These are phyloP conservation scores for Bipolaris oryzae DNA, from an alignment of 2,329 filamentous ascomycete species.

Conservation along the genomic window DNA sequence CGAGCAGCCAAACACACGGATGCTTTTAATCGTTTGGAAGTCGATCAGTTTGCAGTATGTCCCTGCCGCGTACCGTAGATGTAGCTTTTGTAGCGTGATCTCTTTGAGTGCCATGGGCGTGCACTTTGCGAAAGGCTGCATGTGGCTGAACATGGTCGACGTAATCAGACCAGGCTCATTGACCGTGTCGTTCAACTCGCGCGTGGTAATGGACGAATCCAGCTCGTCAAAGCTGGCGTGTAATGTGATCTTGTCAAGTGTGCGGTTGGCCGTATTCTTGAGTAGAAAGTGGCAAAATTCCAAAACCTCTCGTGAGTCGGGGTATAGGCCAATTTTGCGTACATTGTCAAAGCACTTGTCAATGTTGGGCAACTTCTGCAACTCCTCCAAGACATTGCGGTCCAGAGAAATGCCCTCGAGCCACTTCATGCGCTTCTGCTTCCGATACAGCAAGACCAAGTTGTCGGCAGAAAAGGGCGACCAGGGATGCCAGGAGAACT, in stretches of 20 bases:
- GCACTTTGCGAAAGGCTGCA: slow-evolving; percentile 55
- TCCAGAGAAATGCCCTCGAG: slow-evolving; percentile 57
- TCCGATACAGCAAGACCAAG: slow-evolving; percentile 54
- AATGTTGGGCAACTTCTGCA: slow-evolving; percentile 52
- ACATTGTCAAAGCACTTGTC: slow-evolving; percentile 51
- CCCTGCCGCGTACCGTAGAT: slow-evolving; percentile 55
- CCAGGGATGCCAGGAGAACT: slow-evolving; percentile 60
- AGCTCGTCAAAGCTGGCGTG: slow-evolving; percentile 55
- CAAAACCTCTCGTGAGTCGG: slow-evolving; percentile 53
- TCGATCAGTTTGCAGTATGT: slow-evolving; percentile 57
- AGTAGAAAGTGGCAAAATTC: slow-evolving; percentile 53
- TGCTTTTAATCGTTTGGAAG: slow-evolving; percentile 51
- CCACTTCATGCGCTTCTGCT: slow-evolving; percentile 57
- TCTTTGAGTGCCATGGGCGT: slow-evolving; percentile 53
- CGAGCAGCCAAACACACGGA: slow-evolving; percentile 53
- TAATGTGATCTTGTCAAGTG: slow-evolving; percentile 55
- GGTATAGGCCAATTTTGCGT: slow-evolving; percentile 55
- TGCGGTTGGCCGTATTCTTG: slow-evolving; percentile 45
- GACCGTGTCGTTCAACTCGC: slow-evolving; percentile 56
- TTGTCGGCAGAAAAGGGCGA: slow-evolving; percentile 56
- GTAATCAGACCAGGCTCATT: slow-evolving; percentile 56
- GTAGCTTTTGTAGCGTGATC: slow-evolving; percentile 54
- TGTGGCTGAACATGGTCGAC: slow-evolving; percentile 54
- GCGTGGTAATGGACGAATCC: slow-evolving; percentile 40
- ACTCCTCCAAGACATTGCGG: slow-evolving; percentile 47